Evolutionary conservation across 306 rosid genomes (phyloP).

Genomic region (Vigna nakashimae): DNA sequence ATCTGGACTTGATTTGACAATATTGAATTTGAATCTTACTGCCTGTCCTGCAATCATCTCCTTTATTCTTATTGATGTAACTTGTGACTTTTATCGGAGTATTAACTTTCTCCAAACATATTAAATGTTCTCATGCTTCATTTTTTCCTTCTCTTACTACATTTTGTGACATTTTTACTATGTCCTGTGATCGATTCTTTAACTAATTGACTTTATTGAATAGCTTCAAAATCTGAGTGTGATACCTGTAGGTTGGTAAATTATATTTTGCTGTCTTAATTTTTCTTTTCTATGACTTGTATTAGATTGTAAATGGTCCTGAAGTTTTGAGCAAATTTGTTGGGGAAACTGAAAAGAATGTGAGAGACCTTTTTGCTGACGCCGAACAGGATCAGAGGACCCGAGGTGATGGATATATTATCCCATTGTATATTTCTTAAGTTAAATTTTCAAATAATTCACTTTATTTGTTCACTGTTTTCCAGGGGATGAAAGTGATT

Average conservation of each 20-base stretch:
- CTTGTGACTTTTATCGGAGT: slow-evolving; percentile 27
- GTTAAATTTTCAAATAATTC: slow-evolving; percentile 43
- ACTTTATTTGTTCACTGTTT: slow-evolving; percentile 43
- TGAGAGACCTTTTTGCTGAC: slow-evolving; percentile 98
- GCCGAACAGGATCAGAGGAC: slow-evolving; percentile 94
- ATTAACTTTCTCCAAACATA: slow-evolving; percentile 23
- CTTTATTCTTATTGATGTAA: slow-evolving; percentile 25
- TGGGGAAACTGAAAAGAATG: slow-evolving; percentile 99
- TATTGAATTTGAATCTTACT: slow-evolving; percentile 33
- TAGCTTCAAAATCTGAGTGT: slow-evolving; percentile 33
- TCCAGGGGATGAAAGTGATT: slow-evolving; percentile 93
- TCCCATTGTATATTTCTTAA: slow-evolving; percentile 31
- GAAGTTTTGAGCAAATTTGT: slow-evolving; percentile 96
- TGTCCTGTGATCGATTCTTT: slow-evolving; percentile 27
- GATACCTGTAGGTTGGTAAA: slow-evolving; percentile 41
- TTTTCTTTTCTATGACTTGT: slow-evolving; percentile 37
- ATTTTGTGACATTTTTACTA: slow-evolving; percentile 22
- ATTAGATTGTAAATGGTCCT: slow-evolving; percentile 95
- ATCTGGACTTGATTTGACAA: slow-evolving; percentile 36
- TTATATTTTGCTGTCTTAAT: slow-evolving; percentile 34
- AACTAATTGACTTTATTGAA: slow-evolving; percentile 41
- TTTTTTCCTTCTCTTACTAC: slow-evolving; percentile 34
- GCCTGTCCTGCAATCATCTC: slow-evolving; percentile 3
- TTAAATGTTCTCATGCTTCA: slow-evolving; percentile 25
- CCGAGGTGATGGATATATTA: slow-evolving; percentile 63